Base-by-base conservation (phyloP, 1,139 yeast species). In the Candida dubliniensis region DNA sequence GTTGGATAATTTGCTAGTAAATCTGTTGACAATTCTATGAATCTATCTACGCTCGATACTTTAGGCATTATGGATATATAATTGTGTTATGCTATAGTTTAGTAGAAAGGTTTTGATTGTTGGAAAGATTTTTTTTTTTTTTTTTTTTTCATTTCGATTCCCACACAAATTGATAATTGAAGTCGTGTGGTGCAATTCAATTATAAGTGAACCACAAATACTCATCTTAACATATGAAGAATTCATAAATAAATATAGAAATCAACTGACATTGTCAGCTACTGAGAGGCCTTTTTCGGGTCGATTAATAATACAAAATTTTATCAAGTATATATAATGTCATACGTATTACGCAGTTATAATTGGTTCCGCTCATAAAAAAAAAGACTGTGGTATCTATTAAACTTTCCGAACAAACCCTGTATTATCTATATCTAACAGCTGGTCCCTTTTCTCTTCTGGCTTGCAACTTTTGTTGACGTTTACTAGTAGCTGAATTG, bases 401-500 rank as follows among this genome's bases (percentile, higher is more conserved):
- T 18, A 18, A 18, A 18, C 23, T 18, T 18, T 5, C 23, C 3
- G 23, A 15, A 26, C n/a, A 25, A 13, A 13, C 4, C 4, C 14
- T 8, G 4, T 5, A 25, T 29, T 44, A 64, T 49, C 68, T 59
- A 43, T 66, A 66, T 44, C 53, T 61, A 30, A 61, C 58, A 45
- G 55, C 52, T 40, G 55, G 66, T 14, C 64, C 61, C 56, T 72
- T 74, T 38, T 71, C 74, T 33, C 67, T 65, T 47, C 79, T 64
- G 31, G 71, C 71, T 50, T 76, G 78, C 50, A 74, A 51, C 54
- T 77, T 77, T 13, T 67, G 60, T 49, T 76, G 81, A 57, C 82
- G 69, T 53, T 75, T 77, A 49, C 79, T 72, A 57, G 71, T 71
- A 12, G 48, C 52, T 13, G 44, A 14, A 12, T 38, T 27, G 10